Percentiles rank a stretch among this genome's conserved stretches.
Evolutionary conservation across 2,329 filamentous ascomycete species (phyloP).

Genomic region (Nemania abortiva): DNA sequence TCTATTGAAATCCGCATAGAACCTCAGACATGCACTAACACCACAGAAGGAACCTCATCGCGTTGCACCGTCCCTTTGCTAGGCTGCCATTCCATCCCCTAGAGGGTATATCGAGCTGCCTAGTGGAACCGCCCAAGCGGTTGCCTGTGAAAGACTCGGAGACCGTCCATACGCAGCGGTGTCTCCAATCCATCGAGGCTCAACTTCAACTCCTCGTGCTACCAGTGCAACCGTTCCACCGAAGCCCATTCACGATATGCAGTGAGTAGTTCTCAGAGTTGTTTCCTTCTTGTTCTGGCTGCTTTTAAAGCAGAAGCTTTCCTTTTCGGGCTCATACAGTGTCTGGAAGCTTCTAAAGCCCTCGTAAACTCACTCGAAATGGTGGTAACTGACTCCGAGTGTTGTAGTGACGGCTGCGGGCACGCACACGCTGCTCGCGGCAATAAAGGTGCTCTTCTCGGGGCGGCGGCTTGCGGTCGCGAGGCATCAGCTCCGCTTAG

Average conservation of each 20-base stretch:
- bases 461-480: conserved; percentile 37
- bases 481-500: conserved; percentile 35
- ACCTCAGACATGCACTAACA: conserved; percentile 2
- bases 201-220: conserved; percentile 37
- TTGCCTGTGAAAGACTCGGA: conserved; percentile 28
- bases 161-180: conserved; percentile 37
- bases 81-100: conserved; percentile 33
- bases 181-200: conserved; percentile 39
- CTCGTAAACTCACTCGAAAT: no score
- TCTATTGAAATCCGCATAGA: neutral
- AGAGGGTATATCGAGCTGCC: conserved; percentile 36
- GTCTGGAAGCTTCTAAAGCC: no score
- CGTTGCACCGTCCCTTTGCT: conserved; percentile 39
- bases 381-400: no score
- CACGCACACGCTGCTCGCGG: conserved; percentile 34
- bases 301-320: no score
- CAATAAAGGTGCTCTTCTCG: conserved; percentile 31
- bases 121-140: conserved; percentile 32
- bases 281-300: no score
- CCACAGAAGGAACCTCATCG: conserved; percentile 32
- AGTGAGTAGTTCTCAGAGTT: no score
- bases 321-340: no score
- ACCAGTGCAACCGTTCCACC: conserved; percentile 32
- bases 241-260: conserved; percentile 40
- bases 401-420: conserved; percentile 40